A percentile compares a stretch with the other conserved stretches of the same genome.
These are phyloP conservation scores for Jaltomata sinuosa DNA, from an alignment of 257 asterid species.

Conservation along the genomic window DNA sequence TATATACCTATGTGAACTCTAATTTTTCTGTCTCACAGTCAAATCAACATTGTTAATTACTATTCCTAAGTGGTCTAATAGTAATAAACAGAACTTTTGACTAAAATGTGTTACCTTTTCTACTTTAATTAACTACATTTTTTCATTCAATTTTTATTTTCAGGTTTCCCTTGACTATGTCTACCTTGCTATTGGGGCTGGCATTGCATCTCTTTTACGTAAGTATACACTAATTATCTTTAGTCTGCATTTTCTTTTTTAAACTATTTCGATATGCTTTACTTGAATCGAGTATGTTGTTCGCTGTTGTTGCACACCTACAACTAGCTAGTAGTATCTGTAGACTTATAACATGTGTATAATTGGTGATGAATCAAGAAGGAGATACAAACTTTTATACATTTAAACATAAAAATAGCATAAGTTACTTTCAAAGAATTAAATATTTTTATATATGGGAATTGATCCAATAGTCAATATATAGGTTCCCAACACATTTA, in stretches of 20 bases:
- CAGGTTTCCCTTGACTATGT: slow-evolving; percentile 47
- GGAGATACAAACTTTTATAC: too few species aligned
- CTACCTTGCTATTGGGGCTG: slow-evolving; percentile 58
- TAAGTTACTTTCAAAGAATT: background rate
- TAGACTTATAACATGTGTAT: too few species aligned
- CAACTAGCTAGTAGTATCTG: too few species aligned
- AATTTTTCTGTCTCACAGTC: background rate
- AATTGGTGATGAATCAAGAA: background rate
- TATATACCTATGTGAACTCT: background rate
- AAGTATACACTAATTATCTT: slow-evolving; percentile 13
- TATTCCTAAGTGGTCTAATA: background rate
- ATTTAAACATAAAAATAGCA: background rate
- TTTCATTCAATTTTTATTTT: slow-evolving; percentile 1
- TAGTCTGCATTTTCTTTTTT: background rate
- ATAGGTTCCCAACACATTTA: background rate
- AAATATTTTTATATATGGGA: background rate
- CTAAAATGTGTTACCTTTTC: background rate
- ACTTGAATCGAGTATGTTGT: background rate
- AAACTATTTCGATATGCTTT: background rate
- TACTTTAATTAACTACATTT: background rate
- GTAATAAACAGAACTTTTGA: background rate
- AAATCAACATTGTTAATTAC: background rate
- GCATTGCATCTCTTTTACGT: slow-evolving; percentile 54
- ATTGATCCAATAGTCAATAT: background rate
- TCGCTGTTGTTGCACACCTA: too few species aligned